phyloP scores from a whole-genome alignment of 352 stramenopile species.

The Halophytophthora polymorphica region DNA sequence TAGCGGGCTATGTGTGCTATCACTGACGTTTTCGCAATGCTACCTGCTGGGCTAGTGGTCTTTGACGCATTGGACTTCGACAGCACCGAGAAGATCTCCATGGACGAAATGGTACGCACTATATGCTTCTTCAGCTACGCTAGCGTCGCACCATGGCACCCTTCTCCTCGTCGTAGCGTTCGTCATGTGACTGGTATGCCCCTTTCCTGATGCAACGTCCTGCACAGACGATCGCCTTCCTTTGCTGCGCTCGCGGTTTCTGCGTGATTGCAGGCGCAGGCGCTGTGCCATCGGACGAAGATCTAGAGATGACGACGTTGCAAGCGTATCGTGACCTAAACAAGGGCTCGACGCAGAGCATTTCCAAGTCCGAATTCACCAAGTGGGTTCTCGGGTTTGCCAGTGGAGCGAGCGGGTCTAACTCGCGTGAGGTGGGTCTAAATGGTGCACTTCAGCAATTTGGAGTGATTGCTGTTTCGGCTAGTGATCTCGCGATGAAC shows the following conservation, averaged over 20 bases:
- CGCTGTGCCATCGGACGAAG: slow-evolving; percentile 46
- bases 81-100: slow-evolving; percentile 63
- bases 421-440: slow-evolving; percentile 23
- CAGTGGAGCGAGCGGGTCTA: slow-evolving; percentile 6
- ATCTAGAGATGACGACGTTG: slow-evolving; percentile 52
- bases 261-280: slow-evolving; percentile 47
- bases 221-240: slow-evolving; percentile 54
- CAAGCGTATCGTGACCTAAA: slow-evolving; percentile 58
- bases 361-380: slow-evolving; percentile 60
- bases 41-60: slow-evolving; percentile 32
- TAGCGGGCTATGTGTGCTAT: background rate
- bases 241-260: slow-evolving; percentile 52
- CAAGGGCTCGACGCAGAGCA: slow-evolving; percentile 50
- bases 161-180: background rate
- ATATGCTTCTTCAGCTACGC: too few species aligned
- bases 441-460: slow-evolving; percentile 28
- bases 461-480: slow-evolving; percentile 4
- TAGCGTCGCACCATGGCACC: too few species aligned
- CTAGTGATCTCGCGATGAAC: background rate
- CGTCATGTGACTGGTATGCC: background rate
- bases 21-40: background rate
- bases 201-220: background rate
- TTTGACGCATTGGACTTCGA: slow-evolving; percentile 80
- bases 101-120: slow-evolving; percentile 68
- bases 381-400: slow-evolving; percentile 47